Evolutionary conservation across 495 filamentous ascomycete genomes (phyloP), one percentile per base, ranked within the genome.

Genomic region (Oleoguttula mirabilis): DNA sequence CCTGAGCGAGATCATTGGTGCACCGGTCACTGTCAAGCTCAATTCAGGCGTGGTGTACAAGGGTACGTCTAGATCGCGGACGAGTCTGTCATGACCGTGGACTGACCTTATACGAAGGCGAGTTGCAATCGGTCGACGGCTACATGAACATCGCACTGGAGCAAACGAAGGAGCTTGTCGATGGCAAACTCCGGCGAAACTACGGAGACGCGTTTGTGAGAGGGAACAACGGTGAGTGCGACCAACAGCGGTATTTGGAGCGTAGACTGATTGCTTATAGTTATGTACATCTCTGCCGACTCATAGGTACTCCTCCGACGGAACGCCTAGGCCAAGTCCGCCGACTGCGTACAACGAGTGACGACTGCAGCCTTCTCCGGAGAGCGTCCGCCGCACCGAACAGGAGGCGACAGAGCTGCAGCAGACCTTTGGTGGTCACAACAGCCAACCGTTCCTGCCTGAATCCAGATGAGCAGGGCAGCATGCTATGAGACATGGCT

Each of bases 61-160:
- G 75, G 90, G 90, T 88, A 55, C 47, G 62, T n/a, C n/a, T n/a
- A n/a, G n/a, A n/a, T n/a, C n/a, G n/a, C n/a, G n/a, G n/a, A n/a
- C n/a, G n/a, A n/a, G 23, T 21, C 14, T 41, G 15, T 15, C 7
- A 10, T 22, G 27, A 5, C 15, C 10, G 2, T 6, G 14, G 10
- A 3, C 23, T 36, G 39, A 48, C 38, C 10, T n/a, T 4, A 15
- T 2, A 3, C 14, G 12, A 25, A 94, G 88, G 88, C 27, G 82
- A 92, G 55, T 71, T 94, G n/a, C 85, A 94, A 54, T 93, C 86
- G 0, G 87, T 96, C 32, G 90, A 98, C 59, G 92, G 92, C 28
- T 98, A 95, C 59, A 96, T 98, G 90, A 96, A 98, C 60, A 92
- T 98, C 50, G 86, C 90, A 15, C 72, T 98, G 2, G 90, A 96